Evolutionary conservation across 768 basidiomycete genomes (phyloP).

Genomic region (Boletus subparvulus): DNA sequence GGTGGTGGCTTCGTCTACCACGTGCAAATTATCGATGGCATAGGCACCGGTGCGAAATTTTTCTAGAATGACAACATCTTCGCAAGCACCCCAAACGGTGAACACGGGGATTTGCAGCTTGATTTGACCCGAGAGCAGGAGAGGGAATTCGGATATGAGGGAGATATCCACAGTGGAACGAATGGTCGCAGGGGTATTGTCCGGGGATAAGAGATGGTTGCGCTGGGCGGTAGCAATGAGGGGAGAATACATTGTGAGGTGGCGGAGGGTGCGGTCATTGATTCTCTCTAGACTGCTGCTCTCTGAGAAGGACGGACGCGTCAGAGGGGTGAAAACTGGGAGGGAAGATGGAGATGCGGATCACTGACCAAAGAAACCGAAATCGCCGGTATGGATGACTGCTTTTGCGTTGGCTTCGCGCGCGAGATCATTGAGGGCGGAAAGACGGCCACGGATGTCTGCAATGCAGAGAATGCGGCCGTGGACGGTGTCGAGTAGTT

Average conservation of each 20-base stretch:
- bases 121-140: constrained; percentile 85
- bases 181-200: constrained; percentile 65
- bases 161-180: constrained; percentile 73
- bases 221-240: constrained; percentile 85
- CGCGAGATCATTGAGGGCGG: constrained; percentile 87
- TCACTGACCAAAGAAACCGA: constrained; percentile 89
- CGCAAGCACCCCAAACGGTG: constrained; percentile 96
- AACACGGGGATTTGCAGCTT: constrained; percentile 92
- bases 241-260: constrained; percentile 95
- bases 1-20: constrained; percentile 95
- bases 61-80: constrained; percentile 91
- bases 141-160: constrained; percentile 91
- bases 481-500: constrained; percentile 72
- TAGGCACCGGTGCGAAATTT: constrained; percentile 85
- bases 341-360: background rate
- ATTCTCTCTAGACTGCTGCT: constrained; percentile 81
- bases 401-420: constrained; percentile 86
- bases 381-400: constrained; percentile 97
- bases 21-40: constrained; percentile 83
- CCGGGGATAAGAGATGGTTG: constrained; percentile 69
- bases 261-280: constrained; percentile 93
- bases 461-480: constrained; percentile 94
- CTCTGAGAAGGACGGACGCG: constrained; percentile 46
- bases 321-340: constrained; percentile 9
- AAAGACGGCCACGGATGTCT: constrained; percentile 87